phyloP scores from a whole-genome alignment of 1,139 yeast species.

The Ogataea hybrid region DNA sequence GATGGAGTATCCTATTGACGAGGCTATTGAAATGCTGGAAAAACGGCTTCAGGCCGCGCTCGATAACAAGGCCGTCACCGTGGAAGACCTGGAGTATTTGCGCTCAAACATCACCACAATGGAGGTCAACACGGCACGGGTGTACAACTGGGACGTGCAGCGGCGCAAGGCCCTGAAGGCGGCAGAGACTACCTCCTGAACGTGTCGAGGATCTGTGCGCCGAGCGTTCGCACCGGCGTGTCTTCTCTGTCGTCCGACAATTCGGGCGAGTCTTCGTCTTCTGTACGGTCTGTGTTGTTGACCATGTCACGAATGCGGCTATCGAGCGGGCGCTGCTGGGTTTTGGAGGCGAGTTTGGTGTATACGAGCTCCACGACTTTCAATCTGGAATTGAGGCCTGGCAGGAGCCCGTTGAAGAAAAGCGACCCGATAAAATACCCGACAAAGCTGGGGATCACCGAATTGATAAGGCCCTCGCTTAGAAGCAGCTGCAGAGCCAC shows the following conservation, averaged over 20 bases:
- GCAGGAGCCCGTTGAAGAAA: slow-evolving; percentile 53
- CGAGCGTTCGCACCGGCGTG: slow-evolving; percentile 57
- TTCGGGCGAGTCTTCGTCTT: slow-evolving; percentile 25
- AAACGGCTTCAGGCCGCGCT: slow-evolving; percentile 64
- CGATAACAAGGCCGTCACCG: slow-evolving; percentile 55
- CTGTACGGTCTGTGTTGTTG: slow-evolving; percentile 5
- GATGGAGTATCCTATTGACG: slow-evolving; percentile 91
- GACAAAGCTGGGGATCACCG: slow-evolving; percentile 48
- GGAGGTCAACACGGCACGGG: slow-evolving; percentile 96
- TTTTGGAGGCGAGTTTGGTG: slow-evolving; percentile 13
- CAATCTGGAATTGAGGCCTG: slow-evolving; percentile 58
- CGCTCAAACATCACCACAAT: slow-evolving; percentile 94
- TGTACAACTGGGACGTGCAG: slow-evolving; percentile 95
- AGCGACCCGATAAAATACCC: slow-evolving; percentile 65
- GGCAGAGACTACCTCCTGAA: slow-evolving; percentile 39
- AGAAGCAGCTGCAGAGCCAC: slow-evolving; percentile 50
- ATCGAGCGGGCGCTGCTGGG: slow-evolving; percentile 9
- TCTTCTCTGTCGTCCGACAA: slow-evolving; percentile 38
- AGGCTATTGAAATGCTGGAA: slow-evolving; percentile 70
- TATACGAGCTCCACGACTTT: slow-evolving; percentile 35
- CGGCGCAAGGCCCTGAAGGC: slow-evolving; percentile 43
- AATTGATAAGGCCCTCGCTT: slow-evolving; percentile 48
- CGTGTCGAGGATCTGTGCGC: slow-evolving; percentile 56
- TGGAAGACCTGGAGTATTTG: slow-evolving; percentile 84
- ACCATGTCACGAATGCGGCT: slow-evolving; percentile 11